phyloP scores from a whole-genome alignment of 1,139 yeast genomes.

The Arxiozyma bovina region DNA sequence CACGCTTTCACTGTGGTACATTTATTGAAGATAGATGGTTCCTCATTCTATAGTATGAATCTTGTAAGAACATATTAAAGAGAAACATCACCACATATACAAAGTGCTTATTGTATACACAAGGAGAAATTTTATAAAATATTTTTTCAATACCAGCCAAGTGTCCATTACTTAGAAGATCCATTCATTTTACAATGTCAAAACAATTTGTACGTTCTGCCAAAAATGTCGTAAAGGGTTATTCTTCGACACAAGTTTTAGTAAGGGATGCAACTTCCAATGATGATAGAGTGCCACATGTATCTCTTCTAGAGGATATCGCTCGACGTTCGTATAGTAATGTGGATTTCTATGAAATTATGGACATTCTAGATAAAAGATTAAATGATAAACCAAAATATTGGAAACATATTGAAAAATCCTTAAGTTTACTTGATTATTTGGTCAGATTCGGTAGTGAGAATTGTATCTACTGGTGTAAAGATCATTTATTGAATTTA shows the following conservation, averaged over 20 bases:
- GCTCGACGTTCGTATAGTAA: slow-evolving; percentile 65
- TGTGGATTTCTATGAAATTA: slow-evolving; percentile 77
- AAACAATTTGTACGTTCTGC: slow-evolving; percentile 67
- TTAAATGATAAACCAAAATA: slow-evolving; percentile 94
- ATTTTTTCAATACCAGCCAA: background rate
- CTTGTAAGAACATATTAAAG: background rate
- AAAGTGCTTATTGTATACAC: background rate
- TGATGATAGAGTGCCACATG: slow-evolving; percentile 77
- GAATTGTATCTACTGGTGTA: slow-evolving; percentile 88
- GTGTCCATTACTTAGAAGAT: background rate
- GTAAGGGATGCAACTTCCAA: slow-evolving; percentile 93
- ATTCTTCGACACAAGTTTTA: slow-evolving; percentile 74
- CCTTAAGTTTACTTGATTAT: slow-evolving; percentile 83
- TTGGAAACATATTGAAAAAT: slow-evolving; percentile 95
- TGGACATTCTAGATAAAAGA: slow-evolving; percentile 93
- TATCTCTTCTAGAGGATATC: slow-evolving; percentile 76
- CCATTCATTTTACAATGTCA: slow-evolving; percentile 5
- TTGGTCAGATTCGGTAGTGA: slow-evolving; percentile 83
- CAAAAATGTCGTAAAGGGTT: slow-evolving; percentile 91
- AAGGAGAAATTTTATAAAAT: background rate
- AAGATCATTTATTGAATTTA: slow-evolving; percentile 78
- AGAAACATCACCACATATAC: background rate
- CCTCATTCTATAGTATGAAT: background rate
- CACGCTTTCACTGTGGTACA: too few relatives aligned
- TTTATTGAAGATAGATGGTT: too few relatives aligned